Conservation (phyloP, 176 grass and related monocot species). For the Tillandsia fasciculata region DNA sequence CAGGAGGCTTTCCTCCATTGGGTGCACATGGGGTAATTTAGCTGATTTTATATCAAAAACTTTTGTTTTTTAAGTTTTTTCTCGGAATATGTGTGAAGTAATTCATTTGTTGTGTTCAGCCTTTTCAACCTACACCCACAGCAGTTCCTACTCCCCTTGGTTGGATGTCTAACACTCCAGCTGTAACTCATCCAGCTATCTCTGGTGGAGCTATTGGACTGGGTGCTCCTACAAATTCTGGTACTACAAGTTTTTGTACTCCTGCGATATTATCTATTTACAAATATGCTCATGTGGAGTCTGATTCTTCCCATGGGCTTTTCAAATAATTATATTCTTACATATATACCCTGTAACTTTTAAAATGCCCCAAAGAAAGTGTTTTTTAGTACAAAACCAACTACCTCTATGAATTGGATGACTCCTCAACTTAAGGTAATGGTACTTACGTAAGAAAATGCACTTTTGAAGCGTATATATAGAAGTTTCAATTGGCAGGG, state of each 20-base stretch:
- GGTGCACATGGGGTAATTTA: slow-evolving; percentile 83
- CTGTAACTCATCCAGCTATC: slow-evolving; percentile 63
- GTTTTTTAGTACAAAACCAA: no score
- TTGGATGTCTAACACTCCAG: slow-evolving; percentile 96
- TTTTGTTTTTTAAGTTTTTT: slow-evolving; percentile 8
- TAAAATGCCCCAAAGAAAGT: no score
- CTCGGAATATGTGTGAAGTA: neutral
- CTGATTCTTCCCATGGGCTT: slow-evolving; percentile 10
- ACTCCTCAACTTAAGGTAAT: no score
- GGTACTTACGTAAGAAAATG: no score
- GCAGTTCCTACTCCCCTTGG: slow-evolving; percentile 71
- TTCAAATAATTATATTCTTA: neutral
- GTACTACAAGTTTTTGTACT: slow-evolving; percentile 26
- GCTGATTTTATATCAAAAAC: slow-evolving; percentile 9
- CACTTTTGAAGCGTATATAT: no score
- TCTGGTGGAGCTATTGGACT: slow-evolving; percentile 92
- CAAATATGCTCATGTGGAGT: neutral
- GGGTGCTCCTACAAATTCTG: slow-evolving; percentile 77
- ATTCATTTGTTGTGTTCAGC: slow-evolving; percentile 41
- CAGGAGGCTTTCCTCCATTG: slow-evolving; percentile 79
- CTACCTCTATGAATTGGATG: no score
- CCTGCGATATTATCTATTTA: no score
- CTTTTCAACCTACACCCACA: slow-evolving; percentile 80
- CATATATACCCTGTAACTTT: no score
- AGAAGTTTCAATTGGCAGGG: no score